A percentile compares a stretch with the other conserved stretches of the same genome.
Evolutionary conservation across 306 rosid genomes (phyloP).

Genomic region (Casuarina glauca): DNA sequence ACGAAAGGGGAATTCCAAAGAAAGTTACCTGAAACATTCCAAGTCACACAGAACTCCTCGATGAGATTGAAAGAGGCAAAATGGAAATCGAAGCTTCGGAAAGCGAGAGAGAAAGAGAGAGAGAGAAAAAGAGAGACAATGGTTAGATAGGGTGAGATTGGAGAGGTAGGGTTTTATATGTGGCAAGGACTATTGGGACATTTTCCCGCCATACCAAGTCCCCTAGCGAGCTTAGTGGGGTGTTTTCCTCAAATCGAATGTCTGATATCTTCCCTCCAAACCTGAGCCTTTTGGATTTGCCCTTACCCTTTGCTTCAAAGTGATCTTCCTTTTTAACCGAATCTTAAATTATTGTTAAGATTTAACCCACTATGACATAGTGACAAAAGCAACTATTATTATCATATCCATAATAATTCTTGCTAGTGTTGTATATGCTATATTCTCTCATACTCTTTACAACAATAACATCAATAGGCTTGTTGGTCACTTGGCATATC

Average conservation of each 20-base stretch:
- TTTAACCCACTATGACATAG: too few relatives aligned
- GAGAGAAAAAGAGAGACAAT: background rate
- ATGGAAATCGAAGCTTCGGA: background rate
- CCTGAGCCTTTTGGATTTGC: background rate
- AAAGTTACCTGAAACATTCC: slow-evolving; percentile 22
- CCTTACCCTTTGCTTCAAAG: background rate
- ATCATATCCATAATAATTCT: too few relatives aligned
- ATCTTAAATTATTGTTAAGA: too few relatives aligned
- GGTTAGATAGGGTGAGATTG: background rate
- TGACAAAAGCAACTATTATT: too few relatives aligned
- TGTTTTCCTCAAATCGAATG: slow-evolving; percentile 12
- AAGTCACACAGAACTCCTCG: background rate
- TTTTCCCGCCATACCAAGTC: slow-evolving; percentile 40
- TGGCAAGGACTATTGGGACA: slow-evolving; percentile 38
- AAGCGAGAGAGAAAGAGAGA: background rate
- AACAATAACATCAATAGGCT: too few relatives aligned
- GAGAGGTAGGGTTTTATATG: slow-evolving; percentile 16
- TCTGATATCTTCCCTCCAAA: slow-evolving; percentile 29
- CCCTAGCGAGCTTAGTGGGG: background rate
- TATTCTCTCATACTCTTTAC: too few relatives aligned
- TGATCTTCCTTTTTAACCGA: too few relatives aligned
- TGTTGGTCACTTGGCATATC: too few relatives aligned
- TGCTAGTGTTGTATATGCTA: too few relatives aligned
- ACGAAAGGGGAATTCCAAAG: slow-evolving; percentile 7
- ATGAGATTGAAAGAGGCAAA: background rate